Evolutionary conservation across 768 basidiomycete species (phyloP), one percentile per base, ranked within the genome.

Genomic region (Sistotremastrum suecicum): DNA sequence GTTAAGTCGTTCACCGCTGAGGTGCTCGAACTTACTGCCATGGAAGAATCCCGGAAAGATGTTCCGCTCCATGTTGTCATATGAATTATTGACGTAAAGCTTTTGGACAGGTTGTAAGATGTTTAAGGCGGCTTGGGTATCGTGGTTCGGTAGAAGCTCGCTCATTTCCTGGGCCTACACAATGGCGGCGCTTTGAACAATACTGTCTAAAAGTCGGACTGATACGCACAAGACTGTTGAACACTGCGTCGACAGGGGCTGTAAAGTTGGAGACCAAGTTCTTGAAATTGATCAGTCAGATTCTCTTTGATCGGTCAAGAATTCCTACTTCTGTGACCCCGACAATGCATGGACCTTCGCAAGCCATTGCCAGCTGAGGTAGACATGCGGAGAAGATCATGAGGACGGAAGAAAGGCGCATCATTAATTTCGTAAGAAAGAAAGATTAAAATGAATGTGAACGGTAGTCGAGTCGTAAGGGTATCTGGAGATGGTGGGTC

Each of bases 1-100:
- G 10, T 32, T 31, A n/a, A 34, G 12, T 41, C 20, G 9, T 4
- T 29, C 8, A 44, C 42, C 12, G 9, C 12, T 8, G 45, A 36
- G 37, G 31, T 37, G 9, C 5, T 8, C 10, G 42, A 32, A 38
- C 43, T 12, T 31, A 48, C 47, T 86, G 46, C 83, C 84, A 51
- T 86, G 83, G 58, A 87, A 87, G 61, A 64, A 74, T n/a, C 61
- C 56, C 4, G 76, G 75, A 51, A 86, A 86, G 48, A 86, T 77
- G n/a, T 69, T 74, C 37, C 58, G 62, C 53, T 72, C 62, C 56
- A 80, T 65, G 4, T 58, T 54, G 20, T 60, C 44, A 54, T 71
- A 75, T 10, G 72, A 65, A 4, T 57, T 50, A 43, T 65, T 58
- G 41, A 65, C 47, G 63, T 73, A 85, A 3, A 66, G 66, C 10